Percentiles rank a stretch among this genome's conserved stretches.
Evolutionary conservation across 2,329 filamentous ascomycete species (phyloP).

Genomic region (Stemphylium beticola): DNA sequence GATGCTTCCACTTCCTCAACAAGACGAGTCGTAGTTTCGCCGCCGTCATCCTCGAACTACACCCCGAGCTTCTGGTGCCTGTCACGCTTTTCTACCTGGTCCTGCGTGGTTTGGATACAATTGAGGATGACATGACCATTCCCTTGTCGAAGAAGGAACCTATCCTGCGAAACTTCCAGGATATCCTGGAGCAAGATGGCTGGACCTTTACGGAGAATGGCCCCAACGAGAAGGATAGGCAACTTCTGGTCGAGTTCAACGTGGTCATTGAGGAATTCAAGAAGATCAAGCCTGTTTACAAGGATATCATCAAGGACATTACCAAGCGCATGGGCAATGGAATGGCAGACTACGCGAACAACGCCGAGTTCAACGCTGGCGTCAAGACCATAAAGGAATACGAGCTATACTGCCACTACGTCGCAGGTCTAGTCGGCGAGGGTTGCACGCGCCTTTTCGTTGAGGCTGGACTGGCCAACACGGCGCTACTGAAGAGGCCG

Average conservation of each 20-base stretch:
- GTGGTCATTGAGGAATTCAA: constrained; percentile 85
- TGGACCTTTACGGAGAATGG: constrained; percentile 91
- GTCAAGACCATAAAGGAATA: constrained; percentile 87
- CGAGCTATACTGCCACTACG: constrained; percentile 96
- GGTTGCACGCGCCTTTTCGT: constrained; percentile 91
- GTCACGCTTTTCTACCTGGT: constrained; percentile 92
- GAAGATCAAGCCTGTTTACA: constrained; percentile 84
- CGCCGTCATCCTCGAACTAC: constrained; percentile 92
- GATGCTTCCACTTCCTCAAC: constrained; percentile 87
- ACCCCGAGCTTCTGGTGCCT: constrained; percentile 89
- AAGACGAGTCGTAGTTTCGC: constrained; percentile 92
- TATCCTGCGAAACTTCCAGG: constrained; percentile 80
- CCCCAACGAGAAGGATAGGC: constrained; percentile 90
- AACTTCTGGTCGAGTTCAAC: constrained; percentile 91
- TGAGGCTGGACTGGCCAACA: constrained; percentile 83
- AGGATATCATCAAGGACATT: constrained; percentile 88
- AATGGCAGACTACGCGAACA: constrained; percentile 94
- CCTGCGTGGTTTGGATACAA: constrained; percentile 92
- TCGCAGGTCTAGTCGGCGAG: constrained; percentile 97
- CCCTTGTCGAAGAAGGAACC: constrained; percentile 82
- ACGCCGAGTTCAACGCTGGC: constrained; percentile 82
- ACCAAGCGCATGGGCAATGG: constrained; percentile 95
- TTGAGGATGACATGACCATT: constrained; percentile 98
- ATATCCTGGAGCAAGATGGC: constrained; percentile 78
- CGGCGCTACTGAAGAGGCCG: constrained; percentile 77